Evolutionary conservation across 2,329 filamentous ascomycete genomes (phyloP).

Genomic region (Talaromyces sp.): DNA sequence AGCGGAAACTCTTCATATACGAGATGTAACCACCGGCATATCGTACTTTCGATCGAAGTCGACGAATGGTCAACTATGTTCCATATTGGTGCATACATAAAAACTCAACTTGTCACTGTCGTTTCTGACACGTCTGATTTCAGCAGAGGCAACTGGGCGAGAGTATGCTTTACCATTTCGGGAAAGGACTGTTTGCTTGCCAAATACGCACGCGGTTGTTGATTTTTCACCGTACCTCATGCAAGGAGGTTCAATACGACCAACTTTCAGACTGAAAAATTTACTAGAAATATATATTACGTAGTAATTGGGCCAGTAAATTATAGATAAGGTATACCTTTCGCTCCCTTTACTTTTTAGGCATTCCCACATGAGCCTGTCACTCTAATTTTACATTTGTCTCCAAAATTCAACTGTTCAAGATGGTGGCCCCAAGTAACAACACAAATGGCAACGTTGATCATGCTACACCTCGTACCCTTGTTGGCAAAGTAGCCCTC

Average conservation of each 20-base stretch:
- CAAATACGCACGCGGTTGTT: conserved; percentile 1
- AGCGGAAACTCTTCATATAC: background rate
- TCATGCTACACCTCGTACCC: conserved; percentile 4
- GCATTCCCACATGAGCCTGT: too few relatives aligned
- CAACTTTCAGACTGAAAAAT: background rate
- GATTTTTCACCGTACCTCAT: background rate
- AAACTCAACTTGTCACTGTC: too few relatives aligned
- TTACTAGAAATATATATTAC: background rate
- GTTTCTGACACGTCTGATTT: background rate
- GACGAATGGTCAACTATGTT: background rate
- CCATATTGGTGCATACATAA: background rate
- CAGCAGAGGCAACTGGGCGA: background rate
- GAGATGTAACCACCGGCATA: background rate
- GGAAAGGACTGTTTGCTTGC: background rate
- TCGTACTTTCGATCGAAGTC: background rate
- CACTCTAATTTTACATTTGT: background rate
- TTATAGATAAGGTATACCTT: background rate
- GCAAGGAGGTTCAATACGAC: background rate
- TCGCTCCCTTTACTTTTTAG: background rate
- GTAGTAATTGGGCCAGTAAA: background rate
- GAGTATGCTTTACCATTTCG: background rate
- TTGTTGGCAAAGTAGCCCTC: conserved; percentile 33
- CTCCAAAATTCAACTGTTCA: background rate
- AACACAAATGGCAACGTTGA: conserved; percentile 2
- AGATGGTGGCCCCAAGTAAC: conserved; percentile 13